Percentiles rank a stretch among this genome's conserved stretches.
These are phyloP conservation scores for Camellia granthamiana DNA, from an alignment of 148 eudicot genomes.

Conservation along the genomic window DNA sequence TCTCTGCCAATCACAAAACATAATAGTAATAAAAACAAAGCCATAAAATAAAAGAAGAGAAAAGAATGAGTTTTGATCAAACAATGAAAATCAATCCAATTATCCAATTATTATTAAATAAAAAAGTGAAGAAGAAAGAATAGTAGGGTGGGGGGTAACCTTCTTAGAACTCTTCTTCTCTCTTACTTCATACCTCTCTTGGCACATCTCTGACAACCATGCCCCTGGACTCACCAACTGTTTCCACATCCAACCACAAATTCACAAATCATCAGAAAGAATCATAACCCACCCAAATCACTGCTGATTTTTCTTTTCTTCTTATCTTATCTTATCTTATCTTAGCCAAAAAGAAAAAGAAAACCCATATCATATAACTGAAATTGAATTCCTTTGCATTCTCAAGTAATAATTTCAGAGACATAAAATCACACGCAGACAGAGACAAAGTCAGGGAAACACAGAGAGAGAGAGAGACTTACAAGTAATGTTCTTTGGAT, in stretches of 20 bases:
- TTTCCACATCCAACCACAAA: neutral
- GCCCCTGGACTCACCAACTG: conserved; percentile 74
- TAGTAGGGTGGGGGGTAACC: conserved; percentile 14
- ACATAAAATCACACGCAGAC: too few relatives aligned
- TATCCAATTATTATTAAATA: neutral
- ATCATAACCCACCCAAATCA: neutral
- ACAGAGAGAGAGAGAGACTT: conserved; percentile 21
- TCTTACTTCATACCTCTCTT: conserved; percentile 71
- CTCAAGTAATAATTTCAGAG: too few relatives aligned
- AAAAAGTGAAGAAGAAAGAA: neutral
- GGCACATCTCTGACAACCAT: conserved; percentile 62
- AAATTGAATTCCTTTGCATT: neutral
- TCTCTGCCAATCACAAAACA: conserved; percentile 40
- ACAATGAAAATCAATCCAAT: neutral
- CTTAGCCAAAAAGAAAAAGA: neutral
- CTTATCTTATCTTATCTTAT: too few relatives aligned
- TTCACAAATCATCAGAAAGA: neutral
- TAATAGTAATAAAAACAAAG: neutral
- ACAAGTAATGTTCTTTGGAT: conserved; percentile 72
- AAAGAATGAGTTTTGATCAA: neutral
- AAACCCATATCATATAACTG: neutral
- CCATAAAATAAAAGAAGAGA: neutral
- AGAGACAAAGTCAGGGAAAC: too few relatives aligned
- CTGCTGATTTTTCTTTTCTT: too few relatives aligned
- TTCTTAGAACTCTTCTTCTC: conserved; percentile 71